Evolutionary conservation across 176 grass and related monocot species (phyloP).

Genomic region (Triticum turgidum): DNA sequence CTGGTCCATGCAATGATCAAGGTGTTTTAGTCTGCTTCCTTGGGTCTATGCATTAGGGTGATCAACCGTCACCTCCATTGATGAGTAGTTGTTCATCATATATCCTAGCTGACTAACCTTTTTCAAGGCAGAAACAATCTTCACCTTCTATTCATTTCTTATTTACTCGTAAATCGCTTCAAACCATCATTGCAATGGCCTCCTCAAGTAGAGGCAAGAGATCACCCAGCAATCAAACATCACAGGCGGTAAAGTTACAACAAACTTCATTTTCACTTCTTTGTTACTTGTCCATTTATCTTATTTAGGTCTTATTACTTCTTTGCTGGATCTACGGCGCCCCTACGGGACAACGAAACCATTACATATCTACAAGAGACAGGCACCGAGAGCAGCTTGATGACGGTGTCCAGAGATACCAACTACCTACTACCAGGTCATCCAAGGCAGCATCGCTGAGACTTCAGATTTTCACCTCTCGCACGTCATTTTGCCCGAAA

Average conservation of each 20-base stretch:
- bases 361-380: slow-evolving; percentile 22
- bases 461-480: slow-evolving; percentile 83
- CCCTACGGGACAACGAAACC: not conserved
- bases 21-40: no score
- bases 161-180: not conserved
- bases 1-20: no score
- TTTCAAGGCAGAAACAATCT: no score
- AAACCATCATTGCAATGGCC: not conserved
- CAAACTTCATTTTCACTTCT: no score
- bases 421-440: not conserved
- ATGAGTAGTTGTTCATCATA: no score
- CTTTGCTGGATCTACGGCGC: not conserved
- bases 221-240: not conserved
- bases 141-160: no score
- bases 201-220: not conserved
- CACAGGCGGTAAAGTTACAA: not conserved
- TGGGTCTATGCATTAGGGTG: no score
- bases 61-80: no score
- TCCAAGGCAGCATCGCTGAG: not conserved
- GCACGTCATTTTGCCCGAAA: slow-evolving; percentile 82
- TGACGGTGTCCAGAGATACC: not conserved
- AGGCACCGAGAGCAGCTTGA: not conserved
- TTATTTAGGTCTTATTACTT: not conserved
- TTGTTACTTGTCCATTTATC: no score
- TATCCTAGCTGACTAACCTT: no score